Evolutionary conservation across 495 filamentous ascomycete genomes (phyloP).

Genomic region (Penicillium paxilli): DNA sequence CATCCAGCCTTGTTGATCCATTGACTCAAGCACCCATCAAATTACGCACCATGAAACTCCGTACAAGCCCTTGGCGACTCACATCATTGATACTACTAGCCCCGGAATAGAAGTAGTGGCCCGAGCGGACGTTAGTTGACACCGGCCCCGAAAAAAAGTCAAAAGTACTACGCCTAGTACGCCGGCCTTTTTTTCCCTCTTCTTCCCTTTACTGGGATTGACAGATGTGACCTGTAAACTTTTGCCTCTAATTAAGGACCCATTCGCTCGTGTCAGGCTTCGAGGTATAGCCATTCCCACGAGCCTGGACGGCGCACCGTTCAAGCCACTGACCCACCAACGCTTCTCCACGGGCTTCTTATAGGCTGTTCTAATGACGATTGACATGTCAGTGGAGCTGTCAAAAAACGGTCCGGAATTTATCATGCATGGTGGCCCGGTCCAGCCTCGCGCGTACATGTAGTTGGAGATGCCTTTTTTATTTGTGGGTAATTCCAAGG

Average conservation of each 20-base stretch:
- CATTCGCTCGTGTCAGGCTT: neutral
- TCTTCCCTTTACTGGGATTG: too few relatives aligned
- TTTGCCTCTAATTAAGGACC: constrained; percentile 4
- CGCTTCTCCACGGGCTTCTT: neutral
- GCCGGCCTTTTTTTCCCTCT: neutral
- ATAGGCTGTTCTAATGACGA: neutral
- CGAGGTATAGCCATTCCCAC: neutral
- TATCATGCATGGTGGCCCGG: neutral
- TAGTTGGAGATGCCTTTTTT: neutral
- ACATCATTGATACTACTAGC: too few relatives aligned
- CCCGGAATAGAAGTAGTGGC: too few relatives aligned
- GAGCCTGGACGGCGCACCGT: neutral
- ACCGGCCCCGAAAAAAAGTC: neutral
- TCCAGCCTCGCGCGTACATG: neutral
- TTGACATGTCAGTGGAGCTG: neutral
- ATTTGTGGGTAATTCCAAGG: too few relatives aligned
- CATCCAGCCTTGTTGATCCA: neutral
- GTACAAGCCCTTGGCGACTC: neutral
- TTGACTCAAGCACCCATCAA: too few relatives aligned
- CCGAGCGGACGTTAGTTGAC: neutral
- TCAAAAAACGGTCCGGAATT: neutral
- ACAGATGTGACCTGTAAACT: neutral
- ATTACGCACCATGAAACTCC: too few relatives aligned
- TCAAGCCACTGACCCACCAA: constrained; percentile 2
- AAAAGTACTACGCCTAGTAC: neutral